phyloP scores from a whole-genome alignment of 805 yeast species.

The Lipomyces yamanashiensis region DNA sequence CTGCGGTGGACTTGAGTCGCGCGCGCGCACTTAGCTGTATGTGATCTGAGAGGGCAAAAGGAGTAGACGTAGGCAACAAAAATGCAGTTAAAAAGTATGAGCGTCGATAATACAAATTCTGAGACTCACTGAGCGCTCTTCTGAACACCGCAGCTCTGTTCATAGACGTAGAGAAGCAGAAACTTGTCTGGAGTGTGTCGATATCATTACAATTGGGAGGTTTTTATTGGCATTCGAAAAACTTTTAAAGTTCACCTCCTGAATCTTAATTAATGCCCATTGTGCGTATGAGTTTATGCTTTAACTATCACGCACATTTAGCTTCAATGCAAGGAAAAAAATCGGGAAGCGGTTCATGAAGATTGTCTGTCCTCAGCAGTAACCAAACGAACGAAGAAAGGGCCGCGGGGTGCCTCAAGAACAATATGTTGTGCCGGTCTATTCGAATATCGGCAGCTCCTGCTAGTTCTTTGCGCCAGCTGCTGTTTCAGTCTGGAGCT shows the following conservation, averaged over 20 bases:
- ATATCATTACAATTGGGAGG: constrained; percentile 1
- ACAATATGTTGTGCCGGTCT: neutral
- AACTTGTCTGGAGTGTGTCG: neutral
- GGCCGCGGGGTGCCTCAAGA: neutral
- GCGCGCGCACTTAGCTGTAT: no score
- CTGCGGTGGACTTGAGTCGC: neutral
- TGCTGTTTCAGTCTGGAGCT: no score
- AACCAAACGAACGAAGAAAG: neutral
- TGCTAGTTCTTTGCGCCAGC: no score
- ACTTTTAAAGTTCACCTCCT: constrained; percentile 1
- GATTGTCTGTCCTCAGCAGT: neutral
- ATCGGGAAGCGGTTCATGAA: neutral
- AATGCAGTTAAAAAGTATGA: no score
- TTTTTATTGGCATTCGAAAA: constrained; percentile 2
- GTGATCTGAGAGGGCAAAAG: no score
- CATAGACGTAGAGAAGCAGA: neutral
- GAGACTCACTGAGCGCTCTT: neutral
- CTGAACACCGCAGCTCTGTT: neutral
- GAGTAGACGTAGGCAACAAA: no score
- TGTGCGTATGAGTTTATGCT: neutral
- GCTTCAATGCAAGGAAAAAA: neutral
- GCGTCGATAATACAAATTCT: neutral
- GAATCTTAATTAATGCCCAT: neutral
- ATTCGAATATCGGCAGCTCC: neutral
- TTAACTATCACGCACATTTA: neutral